phyloP scores from a whole-genome alignment of 768 basidiomycete genomes.

The Flagelloscypha sp. region DNA sequence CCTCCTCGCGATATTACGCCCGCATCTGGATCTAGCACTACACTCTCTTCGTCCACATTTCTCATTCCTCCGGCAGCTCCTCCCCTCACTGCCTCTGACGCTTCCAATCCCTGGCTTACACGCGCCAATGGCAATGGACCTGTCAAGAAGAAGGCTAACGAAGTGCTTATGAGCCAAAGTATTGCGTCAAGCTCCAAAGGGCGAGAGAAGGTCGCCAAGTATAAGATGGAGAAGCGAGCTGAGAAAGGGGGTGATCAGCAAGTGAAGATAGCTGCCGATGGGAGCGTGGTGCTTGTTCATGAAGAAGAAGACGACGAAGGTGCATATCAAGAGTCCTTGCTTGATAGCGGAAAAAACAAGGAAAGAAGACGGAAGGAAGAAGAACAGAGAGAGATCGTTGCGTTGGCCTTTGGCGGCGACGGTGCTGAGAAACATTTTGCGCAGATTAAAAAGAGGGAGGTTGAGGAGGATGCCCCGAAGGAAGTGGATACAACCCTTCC shows the following conservation, averaged over 20 bases:
- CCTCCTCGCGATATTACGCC: constrained; percentile 14
- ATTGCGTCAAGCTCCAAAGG: no score
- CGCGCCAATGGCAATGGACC: constrained; percentile 36
- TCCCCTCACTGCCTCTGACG: constrained; percentile 9
- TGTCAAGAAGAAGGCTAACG: constrained; percentile 66
- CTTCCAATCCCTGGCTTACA: constrained; percentile 78
- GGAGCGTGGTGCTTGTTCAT: constrained; percentile 60
- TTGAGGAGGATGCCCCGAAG: constrained; percentile 78
- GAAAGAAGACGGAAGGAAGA: constrained; percentile 49
- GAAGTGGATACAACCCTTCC: constrained; percentile 86
- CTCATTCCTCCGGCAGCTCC: constrained; percentile 11
- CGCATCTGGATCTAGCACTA: constrained; percentile 9
- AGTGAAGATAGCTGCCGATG: constrained; percentile 63
- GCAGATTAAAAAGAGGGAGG: constrained; percentile 72
- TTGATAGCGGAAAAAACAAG: constrained; percentile 37
- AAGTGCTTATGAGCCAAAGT: no score
- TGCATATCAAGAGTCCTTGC: constrained; percentile 41
- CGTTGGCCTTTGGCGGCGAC: constrained; percentile 93
- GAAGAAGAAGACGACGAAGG: constrained; percentile 34
- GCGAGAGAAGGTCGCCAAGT: no score
- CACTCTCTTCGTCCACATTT: constrained; percentile 10
- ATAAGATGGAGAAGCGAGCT: constrained; percentile 61
- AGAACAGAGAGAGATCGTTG: constrained; percentile 86
- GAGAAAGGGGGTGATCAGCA: constrained; percentile 50
- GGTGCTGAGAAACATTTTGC: constrained; percentile 88